Conservation (phyloP, 768 basidiomycete species). For the Xerocomus potaroensis region DNA sequence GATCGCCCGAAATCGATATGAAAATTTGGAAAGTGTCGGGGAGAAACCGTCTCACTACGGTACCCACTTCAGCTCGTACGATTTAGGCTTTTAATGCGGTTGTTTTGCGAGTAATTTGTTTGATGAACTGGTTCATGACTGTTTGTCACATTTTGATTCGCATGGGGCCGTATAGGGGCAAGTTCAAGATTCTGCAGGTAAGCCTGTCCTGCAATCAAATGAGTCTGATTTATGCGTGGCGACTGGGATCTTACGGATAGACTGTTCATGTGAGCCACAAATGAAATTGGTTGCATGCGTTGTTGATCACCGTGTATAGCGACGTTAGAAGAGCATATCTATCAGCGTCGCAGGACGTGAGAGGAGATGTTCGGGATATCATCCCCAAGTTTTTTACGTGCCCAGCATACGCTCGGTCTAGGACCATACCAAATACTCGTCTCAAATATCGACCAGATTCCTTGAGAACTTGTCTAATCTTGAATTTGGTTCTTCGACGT, state of each 20-base stretch:
- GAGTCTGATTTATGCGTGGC: too few species aligned
- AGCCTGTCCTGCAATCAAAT: too few species aligned
- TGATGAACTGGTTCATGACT: slow-evolving; percentile 67
- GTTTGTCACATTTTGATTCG: slow-evolving; percentile 93
- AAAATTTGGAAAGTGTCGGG: slow-evolving; percentile 68
- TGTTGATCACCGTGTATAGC: slow-evolving; percentile 36
- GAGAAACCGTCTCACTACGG: slow-evolving; percentile 92
- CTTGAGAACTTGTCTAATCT: slow-evolving; percentile 73
- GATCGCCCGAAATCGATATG: slow-evolving; percentile 72
- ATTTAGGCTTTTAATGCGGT: neutral
- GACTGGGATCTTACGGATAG: slow-evolving; percentile 93
- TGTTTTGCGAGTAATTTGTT: slow-evolving; percentile 3
- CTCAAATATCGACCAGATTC: slow-evolving; percentile 48
- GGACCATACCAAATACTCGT: neutral
- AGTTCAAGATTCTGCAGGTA: too few species aligned
- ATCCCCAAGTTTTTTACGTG: slow-evolving; percentile 87
- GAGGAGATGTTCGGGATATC: slow-evolving; percentile 91
- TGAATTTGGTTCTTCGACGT: slow-evolving; percentile 76
- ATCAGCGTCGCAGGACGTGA: slow-evolving; percentile 78
- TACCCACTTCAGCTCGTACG: slow-evolving; percentile 83
- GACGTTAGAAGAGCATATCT: slow-evolving; percentile 78
- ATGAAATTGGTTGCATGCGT: neutral
- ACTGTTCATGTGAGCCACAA: slow-evolving; percentile 58
- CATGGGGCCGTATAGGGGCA: slow-evolving; percentile 82
- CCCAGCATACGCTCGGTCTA: slow-evolving; percentile 53